Evolutionary conservation across 179 eudicot species (phyloP), one percentile per base, ranked within the genome.

Genomic region (Beta lomatogona): DNA sequence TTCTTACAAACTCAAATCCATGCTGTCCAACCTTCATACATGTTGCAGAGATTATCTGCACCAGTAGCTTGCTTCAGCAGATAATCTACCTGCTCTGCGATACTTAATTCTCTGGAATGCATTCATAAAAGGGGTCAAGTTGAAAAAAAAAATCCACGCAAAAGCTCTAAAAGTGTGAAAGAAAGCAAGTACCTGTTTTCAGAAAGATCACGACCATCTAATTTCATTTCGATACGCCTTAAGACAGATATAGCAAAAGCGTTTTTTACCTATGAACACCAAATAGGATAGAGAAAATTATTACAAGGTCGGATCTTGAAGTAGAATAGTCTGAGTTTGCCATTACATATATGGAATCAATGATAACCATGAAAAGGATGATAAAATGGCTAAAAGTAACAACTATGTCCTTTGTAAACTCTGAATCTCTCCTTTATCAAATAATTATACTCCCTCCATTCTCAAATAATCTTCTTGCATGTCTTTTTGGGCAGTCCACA

Each of bases 21-120:
- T 50, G 99, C 97, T 77, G 99, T 96, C 99, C 99, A 96, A 73
- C 99, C 99, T 88, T 96, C 99, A 69, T 96, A 96, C 99, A 96
- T 96, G 83, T 92, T 96, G 88, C 99, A 94, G 79, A 94, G 98
- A 81, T 97, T 97, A 89, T 97, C 99, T 78, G 89, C 76, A 76
- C 92, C 93, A 54, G 98, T 97, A 52, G 99, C 98, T 91, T 94
- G 99, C 93, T 93, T 93, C 79, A 97, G 87, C 79, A 97, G 91
- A 89, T 87, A 87, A 79, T 97, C 97, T 71, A 97, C 99, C 89
- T 97, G 99, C 86, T 97, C 99, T 57, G 88, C 86, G 71, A 88
- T 83, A 86, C 88, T 93, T 31, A 91, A 82, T 83, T 89, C 91
- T 83, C 99, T 94, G 94, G 66, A 84, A 70, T 59, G 36, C 14